Evolutionary conservation across 257 asterid genomes (phyloP), one percentile per base, ranked within the genome.

Genomic region (Nicotiana knightiana): DNA sequence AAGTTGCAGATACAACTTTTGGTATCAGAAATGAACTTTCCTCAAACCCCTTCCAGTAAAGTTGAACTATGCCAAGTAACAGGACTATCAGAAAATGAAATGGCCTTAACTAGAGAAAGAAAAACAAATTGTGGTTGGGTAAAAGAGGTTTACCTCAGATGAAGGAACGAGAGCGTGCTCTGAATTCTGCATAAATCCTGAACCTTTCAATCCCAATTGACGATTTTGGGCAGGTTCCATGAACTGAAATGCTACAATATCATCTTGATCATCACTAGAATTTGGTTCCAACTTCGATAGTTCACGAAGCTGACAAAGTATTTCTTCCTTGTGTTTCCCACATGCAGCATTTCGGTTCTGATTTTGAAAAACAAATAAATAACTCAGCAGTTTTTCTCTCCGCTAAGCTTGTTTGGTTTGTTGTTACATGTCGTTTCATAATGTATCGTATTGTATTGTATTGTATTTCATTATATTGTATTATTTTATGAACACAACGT

Each of bases 311-410:
- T 96, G 99, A 86, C 57, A 1, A 68, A 94, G 90, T 75, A 96
- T 90, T 63, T 94, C 98, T 83, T 89, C 97, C 84, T 92, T 96
- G 88, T 94, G 87, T 85, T 88, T 89, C 28, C 99, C 99, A 84
- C 97, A 96, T 0, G 88, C 84, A 12, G 96, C 92, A 89, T 96
- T 94, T 57, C 99, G 96, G 77, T 96, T 96, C 99, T 96, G 87
- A 83, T 75, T 67, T 17, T 54, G 30, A 24, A 28, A 28, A 28
- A 28, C 30, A 28, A 2, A 65, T 30, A 43, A 43, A 43, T 2
- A 43, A 43, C 2, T 39, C 46, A 39, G 48, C 48, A 39, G 48
- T 39, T 39, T 39, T 39, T 39, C 48, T 39, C 48, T 39, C 10
- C 3, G 48, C 48, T 39, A 6, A 32, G 33, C 33, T 2, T 32